These are phyloP conservation scores for Allomyces arbusculus DNA, from an alignment of 192 early-diverging fungal species.

Conservation along the genomic window DNA sequence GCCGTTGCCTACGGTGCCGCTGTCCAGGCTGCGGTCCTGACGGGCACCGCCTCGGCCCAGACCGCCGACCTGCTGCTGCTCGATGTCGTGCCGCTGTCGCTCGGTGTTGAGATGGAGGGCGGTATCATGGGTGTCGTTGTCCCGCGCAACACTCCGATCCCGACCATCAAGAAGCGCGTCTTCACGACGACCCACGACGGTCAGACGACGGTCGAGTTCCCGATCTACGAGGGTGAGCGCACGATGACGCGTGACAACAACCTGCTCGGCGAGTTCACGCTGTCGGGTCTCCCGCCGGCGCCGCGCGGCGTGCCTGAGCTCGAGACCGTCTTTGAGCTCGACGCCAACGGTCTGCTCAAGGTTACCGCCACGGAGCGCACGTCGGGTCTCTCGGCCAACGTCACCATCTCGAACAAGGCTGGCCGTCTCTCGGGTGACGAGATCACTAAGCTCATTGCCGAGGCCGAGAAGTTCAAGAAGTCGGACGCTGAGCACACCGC, in stretches of 20 bases:
- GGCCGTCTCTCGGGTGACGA: conserved; percentile 74
- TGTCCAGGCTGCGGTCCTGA: conserved; percentile 65
- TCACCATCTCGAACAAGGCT: conserved; percentile 89
- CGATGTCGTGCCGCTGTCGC: conserved; percentile 64
- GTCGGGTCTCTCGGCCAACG: conserved; percentile 71
- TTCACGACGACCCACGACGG: conserved; percentile 68
- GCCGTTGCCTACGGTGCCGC: conserved; percentile 84
- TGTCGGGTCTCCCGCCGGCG: conserved; percentile 48
- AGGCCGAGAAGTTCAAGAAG: conserved; percentile 74
- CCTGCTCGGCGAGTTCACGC: conserved; percentile 63
- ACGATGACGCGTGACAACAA: conserved; percentile 81
- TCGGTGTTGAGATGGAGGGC: conserved; percentile 70
- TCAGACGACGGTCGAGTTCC: conserved; percentile 70
- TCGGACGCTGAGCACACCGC: conserved; percentile 53
- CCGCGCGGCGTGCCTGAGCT: conserved; percentile 48
- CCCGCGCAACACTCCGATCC: conserved; percentile 65
- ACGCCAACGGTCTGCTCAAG: conserved; percentile 75
- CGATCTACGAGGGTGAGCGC: conserved; percentile 72
- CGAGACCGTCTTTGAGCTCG: conserved; percentile 62
- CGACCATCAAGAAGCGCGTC: conserved; percentile 55
- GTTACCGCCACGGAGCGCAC: conserved; percentile 81
- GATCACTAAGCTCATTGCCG: conserved; percentile 80
- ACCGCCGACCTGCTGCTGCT: conserved; percentile 54
- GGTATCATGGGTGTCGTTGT: conserved; percentile 66
- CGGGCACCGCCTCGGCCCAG: conserved; percentile 24